Base-by-base conservation (phyloP, 1,139 yeast genomes). In the Taphrina flavorubra region DNA sequence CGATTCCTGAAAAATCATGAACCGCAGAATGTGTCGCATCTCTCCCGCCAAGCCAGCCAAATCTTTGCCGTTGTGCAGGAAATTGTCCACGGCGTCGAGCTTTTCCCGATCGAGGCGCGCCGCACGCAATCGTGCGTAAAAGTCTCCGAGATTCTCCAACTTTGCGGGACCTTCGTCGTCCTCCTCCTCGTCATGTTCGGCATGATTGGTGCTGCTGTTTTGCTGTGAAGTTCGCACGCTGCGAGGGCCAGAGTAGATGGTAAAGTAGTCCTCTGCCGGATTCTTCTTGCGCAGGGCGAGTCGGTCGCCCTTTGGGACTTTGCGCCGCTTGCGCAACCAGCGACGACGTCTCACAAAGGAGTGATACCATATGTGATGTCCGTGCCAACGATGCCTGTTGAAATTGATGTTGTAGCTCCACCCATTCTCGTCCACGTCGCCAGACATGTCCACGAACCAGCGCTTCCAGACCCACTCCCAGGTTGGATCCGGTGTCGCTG, bases 381-480 rank as follows among this genome's bases (percentile, higher is more conserved):
- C 82, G 65, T 79, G 79, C 83, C 83, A 81, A 18, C 71, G 72
- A 36, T 68, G 57, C 1, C 78, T 73, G 16, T 77, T 72, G 72
- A 81, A 81, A 20, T 76, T 69, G 74, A 79, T 74, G 44, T 88
- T 82, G 74, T 89, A 89, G 34, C 85, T 77, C 94, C 95, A 89
- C 1, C 95, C 95, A 72, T 87, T 88, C 72, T 87, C 91, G 75
- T 89, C 95, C 16, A 87, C 86, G 73, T 88, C 92, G 59, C 83
- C 81, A 44, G 84, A 78, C 95, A 88, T 88, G 72, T 87, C 81
- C 11, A 87, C 85, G 74, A 87, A 87, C 95, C 94, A 89, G 40
- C 80, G 77, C 47, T 81, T 81, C 95, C 95, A 89, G 36, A 79
- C 65, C 95, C 95, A 89, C 69, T 78, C 77, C 95, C 94, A 89